These are phyloP conservation scores for Cryphonectria parasitica DNA, from an alignment of 2,329 filamentous ascomycete genomes.

Conservation along the genomic window DNA sequence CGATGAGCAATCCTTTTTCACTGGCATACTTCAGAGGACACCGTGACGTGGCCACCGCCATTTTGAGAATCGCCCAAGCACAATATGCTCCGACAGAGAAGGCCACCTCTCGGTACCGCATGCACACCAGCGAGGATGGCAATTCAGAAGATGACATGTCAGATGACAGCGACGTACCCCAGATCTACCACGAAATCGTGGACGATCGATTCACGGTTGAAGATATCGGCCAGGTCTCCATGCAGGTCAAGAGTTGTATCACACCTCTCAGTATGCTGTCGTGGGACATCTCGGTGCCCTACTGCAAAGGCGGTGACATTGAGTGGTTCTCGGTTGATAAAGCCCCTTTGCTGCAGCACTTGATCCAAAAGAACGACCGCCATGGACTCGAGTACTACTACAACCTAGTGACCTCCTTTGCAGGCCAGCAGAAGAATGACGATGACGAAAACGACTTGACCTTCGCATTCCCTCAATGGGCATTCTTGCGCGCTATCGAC, in stretches of 20 bases:
- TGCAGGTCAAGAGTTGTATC: slow-evolving; percentile 67
- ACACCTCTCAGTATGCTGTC: slow-evolving; percentile 45
- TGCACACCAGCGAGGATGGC: slow-evolving; percentile 44
- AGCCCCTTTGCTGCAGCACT: slow-evolving; percentile 46
- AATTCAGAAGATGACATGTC: slow-evolving; percentile 41
- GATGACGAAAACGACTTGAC: slow-evolving; percentile 36
- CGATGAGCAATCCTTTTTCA: slow-evolving; percentile 60
- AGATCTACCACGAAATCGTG: slow-evolving; percentile 58
- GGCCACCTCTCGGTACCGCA: slow-evolving; percentile 54
- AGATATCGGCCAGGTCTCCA: slow-evolving; percentile 70
- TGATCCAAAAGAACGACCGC: slow-evolving; percentile 57
- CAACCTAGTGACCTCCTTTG: slow-evolving; percentile 54
- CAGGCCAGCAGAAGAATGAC: slow-evolving; percentile 42
- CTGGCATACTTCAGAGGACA: slow-evolving; percentile 71
- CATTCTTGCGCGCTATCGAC: slow-evolving; percentile 50
- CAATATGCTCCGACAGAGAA: slow-evolving; percentile 67
- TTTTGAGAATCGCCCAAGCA: slow-evolving; percentile 71
- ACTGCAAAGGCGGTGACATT: slow-evolving; percentile 37
- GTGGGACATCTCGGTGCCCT: slow-evolving; percentile 2
- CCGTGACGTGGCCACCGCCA: slow-evolving; percentile 61
- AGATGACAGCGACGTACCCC: slow-evolving; percentile 45
- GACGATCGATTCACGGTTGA: slow-evolving; percentile 76
- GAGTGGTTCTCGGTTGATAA: slow-evolving; percentile 32
- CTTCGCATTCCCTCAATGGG: slow-evolving; percentile 45
- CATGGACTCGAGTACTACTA: slow-evolving; percentile 60